Conservation (phyloP, 2,329 filamentous ascomycete genomes). For the Trichoderma cornu-damae region DNA sequence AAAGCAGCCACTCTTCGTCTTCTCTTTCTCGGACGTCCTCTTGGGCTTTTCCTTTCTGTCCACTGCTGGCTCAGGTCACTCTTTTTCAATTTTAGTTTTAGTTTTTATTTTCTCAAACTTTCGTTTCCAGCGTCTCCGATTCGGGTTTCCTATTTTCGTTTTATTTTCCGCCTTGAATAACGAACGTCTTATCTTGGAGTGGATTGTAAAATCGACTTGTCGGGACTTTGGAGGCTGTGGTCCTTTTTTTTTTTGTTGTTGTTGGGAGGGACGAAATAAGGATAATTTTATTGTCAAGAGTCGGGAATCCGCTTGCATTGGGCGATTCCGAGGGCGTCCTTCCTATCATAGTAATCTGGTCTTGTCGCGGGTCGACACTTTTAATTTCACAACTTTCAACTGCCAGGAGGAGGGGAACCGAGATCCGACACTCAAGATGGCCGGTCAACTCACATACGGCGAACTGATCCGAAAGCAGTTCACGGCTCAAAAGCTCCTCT, state of each 20-base stretch:
- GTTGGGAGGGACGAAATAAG: neutral
- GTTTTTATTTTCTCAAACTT: conserved; percentile 20
- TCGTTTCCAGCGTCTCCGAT: conserved; percentile 15
- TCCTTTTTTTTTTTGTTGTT: too few relatives aligned
- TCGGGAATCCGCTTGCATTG: neutral
- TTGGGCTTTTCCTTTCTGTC: conserved; percentile 9
- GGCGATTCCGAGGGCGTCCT: neutral
- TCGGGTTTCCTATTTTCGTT: conserved; percentile 7
- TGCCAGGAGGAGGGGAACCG: neutral
- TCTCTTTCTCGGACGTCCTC: conserved; percentile 18
- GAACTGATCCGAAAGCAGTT: conserved; percentile 59
- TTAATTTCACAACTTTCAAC: conserved; percentile 31
- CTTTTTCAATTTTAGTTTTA: conserved; percentile 28
- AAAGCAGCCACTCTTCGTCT: conserved; percentile 22
- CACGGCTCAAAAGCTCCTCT: conserved; percentile 64
- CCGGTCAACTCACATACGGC: conserved; percentile 38
- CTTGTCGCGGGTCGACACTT: conserved; percentile 48
- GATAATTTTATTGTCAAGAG: neutral
- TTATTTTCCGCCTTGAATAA: neutral
- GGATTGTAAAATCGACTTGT: neutral
- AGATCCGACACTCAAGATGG: conserved; percentile 28
- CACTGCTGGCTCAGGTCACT: conserved; percentile 58
- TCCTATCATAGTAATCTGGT: neutral
- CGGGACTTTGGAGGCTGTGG: neutral
- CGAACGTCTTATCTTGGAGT: neutral